Conservation (phyloP, 1,284 basidiomycete genomes). For the Sanguinoderma infundibulare region DNA sequence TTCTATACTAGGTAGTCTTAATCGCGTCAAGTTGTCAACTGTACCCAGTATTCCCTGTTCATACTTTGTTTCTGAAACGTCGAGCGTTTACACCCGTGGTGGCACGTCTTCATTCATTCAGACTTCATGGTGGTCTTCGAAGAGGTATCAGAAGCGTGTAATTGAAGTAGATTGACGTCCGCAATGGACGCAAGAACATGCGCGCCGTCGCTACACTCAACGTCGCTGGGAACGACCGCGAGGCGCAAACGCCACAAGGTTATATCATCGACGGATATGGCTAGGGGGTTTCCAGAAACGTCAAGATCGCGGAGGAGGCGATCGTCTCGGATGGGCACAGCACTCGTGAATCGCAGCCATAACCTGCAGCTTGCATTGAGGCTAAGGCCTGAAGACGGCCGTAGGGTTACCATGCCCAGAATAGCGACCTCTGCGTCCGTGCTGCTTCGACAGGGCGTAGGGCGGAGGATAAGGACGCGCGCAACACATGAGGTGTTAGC, state of each 20-base stretch:
- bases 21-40: slow-evolving; percentile 17
- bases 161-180: slow-evolving; percentile 3
- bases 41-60: slow-evolving; percentile 24
- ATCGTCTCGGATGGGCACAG: slow-evolving; percentile 17
- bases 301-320: slow-evolving; percentile 13
- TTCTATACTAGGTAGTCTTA: slow-evolving; percentile 26
- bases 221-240: neutral
- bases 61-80: slow-evolving; percentile 20
- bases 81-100: slow-evolving; percentile 24
- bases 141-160: slow-evolving; percentile 1
- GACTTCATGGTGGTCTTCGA: neutral
- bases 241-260: neutral
- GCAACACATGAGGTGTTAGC: slow-evolving; percentile 21
- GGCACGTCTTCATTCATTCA: slow-evolving; percentile 8
- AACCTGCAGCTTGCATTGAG: slow-evolving; percentile 18
- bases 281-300: slow-evolving; percentile 14
- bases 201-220: neutral
- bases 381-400: slow-evolving; percentile 15
- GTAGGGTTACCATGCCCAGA: slow-evolving; percentile 18
- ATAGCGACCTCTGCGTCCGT: slow-evolving; percentile 9
- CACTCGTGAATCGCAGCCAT: slow-evolving; percentile 8
- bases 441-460: slow-evolving; percentile 16
- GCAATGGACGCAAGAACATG: neutral
- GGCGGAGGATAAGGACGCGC: slow-evolving; percentile 14
- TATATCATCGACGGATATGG: slow-evolving; percentile 9